Conservation (phyloP, 176 grass and related monocot genomes). For the Raddia guianensis region DNA sequence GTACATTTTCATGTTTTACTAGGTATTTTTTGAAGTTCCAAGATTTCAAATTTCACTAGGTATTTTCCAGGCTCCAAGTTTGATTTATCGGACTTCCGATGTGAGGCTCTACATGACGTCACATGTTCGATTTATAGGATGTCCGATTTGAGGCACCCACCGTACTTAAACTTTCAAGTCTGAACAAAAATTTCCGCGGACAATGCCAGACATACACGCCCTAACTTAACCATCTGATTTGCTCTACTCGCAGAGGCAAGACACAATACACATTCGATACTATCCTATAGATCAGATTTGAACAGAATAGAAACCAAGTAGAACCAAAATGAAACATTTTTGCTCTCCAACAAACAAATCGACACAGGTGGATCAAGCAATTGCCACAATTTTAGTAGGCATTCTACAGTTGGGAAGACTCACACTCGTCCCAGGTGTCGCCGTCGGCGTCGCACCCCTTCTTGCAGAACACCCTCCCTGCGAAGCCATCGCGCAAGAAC, state of each 20-base stretch:
- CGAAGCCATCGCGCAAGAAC: constrained; percentile 11
- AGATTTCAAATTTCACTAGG: too few relatives aligned
- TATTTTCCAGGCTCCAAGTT: too few relatives aligned
- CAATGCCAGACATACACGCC: not conserved
- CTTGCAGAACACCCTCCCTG: constrained; percentile 99
- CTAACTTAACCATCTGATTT: not conserved
- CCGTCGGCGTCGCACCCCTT: constrained; percentile 90
- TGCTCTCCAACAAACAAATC: not conserved
- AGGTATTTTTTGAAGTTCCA: too few relatives aligned
- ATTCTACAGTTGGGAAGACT: constrained; percentile 33
- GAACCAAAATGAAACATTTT: not conserved
- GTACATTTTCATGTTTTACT: too few relatives aligned
- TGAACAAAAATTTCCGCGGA: not conserved
- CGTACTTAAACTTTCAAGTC: not conserved
- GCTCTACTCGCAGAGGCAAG: not conserved
- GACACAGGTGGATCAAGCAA: not conserved
- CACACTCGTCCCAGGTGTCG: constrained; percentile 94
- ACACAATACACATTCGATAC: not conserved
- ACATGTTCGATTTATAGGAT: too few relatives aligned
- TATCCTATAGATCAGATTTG: not conserved
- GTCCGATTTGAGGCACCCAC: too few relatives aligned
- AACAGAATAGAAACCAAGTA: not conserved
- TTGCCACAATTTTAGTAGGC: not conserved
- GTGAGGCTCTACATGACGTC: too few relatives aligned
- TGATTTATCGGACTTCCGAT: too few relatives aligned